Base-by-base conservation (phyloP, 352 stramenopile species). In the Phytophthora melonis region DNA sequence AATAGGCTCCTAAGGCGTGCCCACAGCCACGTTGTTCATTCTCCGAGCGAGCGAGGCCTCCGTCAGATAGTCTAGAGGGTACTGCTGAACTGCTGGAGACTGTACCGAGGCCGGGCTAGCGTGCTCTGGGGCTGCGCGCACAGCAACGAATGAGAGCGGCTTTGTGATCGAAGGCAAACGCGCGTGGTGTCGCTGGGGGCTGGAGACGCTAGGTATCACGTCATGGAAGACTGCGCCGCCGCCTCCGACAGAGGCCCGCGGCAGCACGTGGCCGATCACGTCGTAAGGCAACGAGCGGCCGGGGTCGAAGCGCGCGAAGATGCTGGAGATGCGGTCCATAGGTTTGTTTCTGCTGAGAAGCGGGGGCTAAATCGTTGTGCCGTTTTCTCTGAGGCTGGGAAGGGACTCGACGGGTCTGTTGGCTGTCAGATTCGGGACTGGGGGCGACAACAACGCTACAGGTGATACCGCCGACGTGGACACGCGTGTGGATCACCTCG, bases 301-400 rank as follows among this genome's bases (percentile, higher is more conserved):
- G 8, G 61, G 45, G 27, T 77, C 70, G 52, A 77, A 72, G 57
- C 70, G 63, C 21, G 60, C 54, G 64, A 77, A 72, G 39, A 72
- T 76, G 21, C 41, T 72, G 4, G 69, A 76, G 27, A 76, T 43
- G 56, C 63, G 56, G 57, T 76, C 56, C 69, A 76, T 76, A 27
- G 52, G 11, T 21, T 30, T 30, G 25, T 30, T 30, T 30, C 1
- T 49, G 13, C 16, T 49, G 13, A 41, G 34, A 41, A 18, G 36
- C 36, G 16, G 11, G 19, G 16, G 18, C 36, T 45, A 16, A 45
- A 43, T 18, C 36, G 36, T 10, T 21, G 18, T 9, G 43, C 43
- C 7, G 43, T 50, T 50, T 50, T 50, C 16, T 23, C 43, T 18
- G n/a, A 21, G 32, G 32, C 32, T 36, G 32, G 32, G 32, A 36